Base-by-base conservation (phyloP, 257 asterid species). In the Parsonsia alboflavescens region DNA sequence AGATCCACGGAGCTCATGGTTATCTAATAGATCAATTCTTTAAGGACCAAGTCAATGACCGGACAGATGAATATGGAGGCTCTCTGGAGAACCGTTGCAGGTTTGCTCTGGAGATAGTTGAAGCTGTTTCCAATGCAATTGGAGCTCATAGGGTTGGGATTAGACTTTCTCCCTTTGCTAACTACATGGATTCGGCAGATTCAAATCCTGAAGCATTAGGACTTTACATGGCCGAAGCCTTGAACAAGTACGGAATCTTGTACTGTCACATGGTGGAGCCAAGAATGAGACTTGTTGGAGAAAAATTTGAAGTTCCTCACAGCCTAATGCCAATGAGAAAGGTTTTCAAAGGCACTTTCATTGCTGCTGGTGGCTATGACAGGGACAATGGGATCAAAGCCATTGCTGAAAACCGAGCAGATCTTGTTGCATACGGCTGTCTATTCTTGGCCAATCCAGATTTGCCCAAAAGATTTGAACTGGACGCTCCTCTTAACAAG, bases 401-500 rank as follows among this genome's bases (percentile, higher is more conserved):
- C n/a, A n/a, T n/a, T n/a, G n/a, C n/a, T n/a, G n/a, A n/a, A n/a
- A n/a, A n/a, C n/a, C n/a, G n/a, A n/a, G n/a, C n/a, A n/a, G n/a
- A n/a, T n/a, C n/a, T n/a, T n/a, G n/a, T 78, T 50, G 82, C 72
- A 0, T 75, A 74, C 66, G 78, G 82, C 9, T 61, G 70, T 17
- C 10, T 41, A 21, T 75, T 81, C 70, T 42, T 81, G 68, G 77
- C 80, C 5, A 82, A 82, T 75, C 85, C 82, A 16, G 82, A 82
- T 77, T 64, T 70, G 70, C 82, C 84, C 5, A 81, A 57, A 53
- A 64, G 82, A 49, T 81, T 62, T 46, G 79, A 81, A 68, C 17
- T 77, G 4, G 59, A 81, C 70, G 74, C 82, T 17, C 79, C 79
- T 73, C 77, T 77, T 73, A 33, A 74, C 54, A 75, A n/a, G 45